phyloP scores from a whole-genome alignment of 176 grass and related monocot genomes.

The Eremochloa ophiuroides region DNA sequence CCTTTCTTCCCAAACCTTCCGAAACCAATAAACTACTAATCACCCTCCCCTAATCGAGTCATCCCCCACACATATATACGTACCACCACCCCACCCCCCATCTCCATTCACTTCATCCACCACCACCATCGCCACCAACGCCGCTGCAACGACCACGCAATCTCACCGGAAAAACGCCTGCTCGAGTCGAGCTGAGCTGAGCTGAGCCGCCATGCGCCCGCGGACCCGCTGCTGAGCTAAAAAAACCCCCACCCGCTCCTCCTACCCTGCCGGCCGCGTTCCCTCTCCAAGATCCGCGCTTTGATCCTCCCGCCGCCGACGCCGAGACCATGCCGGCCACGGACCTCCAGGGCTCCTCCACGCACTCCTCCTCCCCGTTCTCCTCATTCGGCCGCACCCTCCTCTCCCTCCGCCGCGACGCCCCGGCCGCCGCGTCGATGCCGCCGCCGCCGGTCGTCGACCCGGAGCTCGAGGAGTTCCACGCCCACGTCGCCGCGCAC shows the following conservation, averaged over 20 bases:
- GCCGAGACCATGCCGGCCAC: conserved; percentile 68
- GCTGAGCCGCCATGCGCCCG: not conserved
- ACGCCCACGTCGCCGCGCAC: conserved; percentile 41
- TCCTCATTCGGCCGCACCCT: conserved; percentile 64
- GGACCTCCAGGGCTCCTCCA: conserved; percentile 60
- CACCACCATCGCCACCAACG: not conserved
- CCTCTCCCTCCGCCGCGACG: conserved; percentile 59
- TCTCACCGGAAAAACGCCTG: not conserved
- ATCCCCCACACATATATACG: not conserved
- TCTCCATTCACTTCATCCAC: not conserved
- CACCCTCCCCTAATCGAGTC: not conserved
- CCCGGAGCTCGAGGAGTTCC: conserved; percentile 72
- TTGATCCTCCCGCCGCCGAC: not conserved
- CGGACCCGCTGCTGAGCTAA: not conserved
- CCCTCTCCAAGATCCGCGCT: not conserved
- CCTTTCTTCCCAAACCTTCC: not conserved
- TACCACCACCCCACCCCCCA: not conserved
- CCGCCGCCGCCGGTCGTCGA: conserved; percentile 3
- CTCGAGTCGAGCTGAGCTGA: not conserved
- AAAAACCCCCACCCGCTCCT: not conserved
- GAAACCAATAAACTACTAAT: not conserved
- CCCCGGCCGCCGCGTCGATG: conserved; percentile 14
- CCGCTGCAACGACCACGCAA: not conserved
- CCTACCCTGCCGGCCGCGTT: not conserved
- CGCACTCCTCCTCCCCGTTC: conserved; percentile 28